A percentile compares a stretch with the other conserved stretches of the same genome.
phyloP scores from a whole-genome alignment of 106 monocot genomes.

The Alisma plantagoaquatica region DNA sequence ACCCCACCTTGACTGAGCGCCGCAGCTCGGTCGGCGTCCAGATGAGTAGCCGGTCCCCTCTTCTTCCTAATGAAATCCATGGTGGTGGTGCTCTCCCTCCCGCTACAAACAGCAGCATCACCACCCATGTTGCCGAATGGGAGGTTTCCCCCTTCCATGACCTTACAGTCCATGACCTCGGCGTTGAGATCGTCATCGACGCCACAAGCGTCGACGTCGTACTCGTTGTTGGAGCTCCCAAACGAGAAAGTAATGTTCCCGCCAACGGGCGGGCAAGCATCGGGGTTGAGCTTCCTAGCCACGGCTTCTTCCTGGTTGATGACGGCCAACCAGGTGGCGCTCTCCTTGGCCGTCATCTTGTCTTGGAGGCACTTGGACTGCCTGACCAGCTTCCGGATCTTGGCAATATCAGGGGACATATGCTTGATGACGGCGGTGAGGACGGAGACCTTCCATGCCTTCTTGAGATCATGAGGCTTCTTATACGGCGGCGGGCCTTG shows the following conservation, averaged over 20 bases:
- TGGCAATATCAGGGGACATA: constrained; percentile 72
- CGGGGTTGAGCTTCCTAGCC: constrained; percentile 36
- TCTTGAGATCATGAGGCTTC: constrained; percentile 83
- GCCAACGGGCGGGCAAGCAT: constrained; percentile 23
- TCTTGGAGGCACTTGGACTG: constrained; percentile 86
- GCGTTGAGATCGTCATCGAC: constrained; percentile 35
- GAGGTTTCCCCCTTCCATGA: not conserved
- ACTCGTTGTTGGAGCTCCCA: constrained; percentile 38
- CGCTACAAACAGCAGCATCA: not conserved
- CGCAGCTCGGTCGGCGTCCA: constrained; percentile 15
- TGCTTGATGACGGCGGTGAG: constrained; percentile 76
- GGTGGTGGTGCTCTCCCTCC: constrained; percentile 14
- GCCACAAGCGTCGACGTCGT: constrained; percentile 52
- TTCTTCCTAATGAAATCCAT: constrained; percentile 42
- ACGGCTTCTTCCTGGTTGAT: constrained; percentile 62
- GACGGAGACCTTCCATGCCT: constrained; percentile 75
- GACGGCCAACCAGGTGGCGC: constrained; percentile 59
- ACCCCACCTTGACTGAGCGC: too few relatives aligned
- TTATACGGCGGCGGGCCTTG: constrained; percentile 61
- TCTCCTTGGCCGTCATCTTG: constrained; percentile 88
- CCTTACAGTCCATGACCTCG: constrained; percentile 12
- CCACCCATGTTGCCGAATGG: too few relatives aligned
- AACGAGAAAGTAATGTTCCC: constrained; percentile 28
- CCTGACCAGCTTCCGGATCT: constrained; percentile 52
- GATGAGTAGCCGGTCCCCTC: constrained; percentile 14